Base-by-base conservation (phyloP, 2,329 filamentous ascomycete species). In the Talaromyces sp. region DNA sequence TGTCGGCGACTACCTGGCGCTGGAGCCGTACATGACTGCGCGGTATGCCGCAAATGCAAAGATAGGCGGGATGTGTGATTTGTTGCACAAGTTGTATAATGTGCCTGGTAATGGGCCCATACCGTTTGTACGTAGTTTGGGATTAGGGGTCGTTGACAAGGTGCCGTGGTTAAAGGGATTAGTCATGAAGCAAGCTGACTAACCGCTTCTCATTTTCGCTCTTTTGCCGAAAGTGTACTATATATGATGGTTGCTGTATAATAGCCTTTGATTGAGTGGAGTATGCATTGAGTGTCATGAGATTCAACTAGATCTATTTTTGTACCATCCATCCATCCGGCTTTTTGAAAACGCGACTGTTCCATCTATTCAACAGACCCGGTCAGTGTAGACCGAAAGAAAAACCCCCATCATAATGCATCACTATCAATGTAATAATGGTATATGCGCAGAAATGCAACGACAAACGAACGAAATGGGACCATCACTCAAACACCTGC, bases 61-160 rank as follows among this genome's bases (percentile, higher is more conserved):
- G 96, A 75, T 81, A 93, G 60, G 93, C 86, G 62, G 89, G 89
- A 52, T 91, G 87, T 79, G 77, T 67, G 93, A 98, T 78, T 93
- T 97, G 79, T 80, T 98, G 68, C 92, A 97, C 76, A 96, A 93
- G 79, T 78, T 97, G 48, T 98, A 96, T 76, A 89, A 88, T n/a
- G 86, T 91, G 0, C 70, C 75, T 1, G 87, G 86, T 23, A 87
- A 85, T 65, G 91, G 91, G 0, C 92, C 92, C 0, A 77, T 98
- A 37, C 90, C 96, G 18, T 88, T 89, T 68, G 80, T 93, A 58
- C 84, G 93, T 65, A 93, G 90, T 60, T 71, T 92, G 54, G 93
- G 93, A 0, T 76, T 98, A 65, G 84, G 82, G 65, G 85, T 89
- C 7, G 89, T 97, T 65, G 88, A 97, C 76, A 83, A 84, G 1